Percentiles rank a stretch among this genome's conserved stretches.
Evolutionary conservation across 768 basidiomycete genomes (phyloP).

Genomic region (Leccinum aurantiacum): DNA sequence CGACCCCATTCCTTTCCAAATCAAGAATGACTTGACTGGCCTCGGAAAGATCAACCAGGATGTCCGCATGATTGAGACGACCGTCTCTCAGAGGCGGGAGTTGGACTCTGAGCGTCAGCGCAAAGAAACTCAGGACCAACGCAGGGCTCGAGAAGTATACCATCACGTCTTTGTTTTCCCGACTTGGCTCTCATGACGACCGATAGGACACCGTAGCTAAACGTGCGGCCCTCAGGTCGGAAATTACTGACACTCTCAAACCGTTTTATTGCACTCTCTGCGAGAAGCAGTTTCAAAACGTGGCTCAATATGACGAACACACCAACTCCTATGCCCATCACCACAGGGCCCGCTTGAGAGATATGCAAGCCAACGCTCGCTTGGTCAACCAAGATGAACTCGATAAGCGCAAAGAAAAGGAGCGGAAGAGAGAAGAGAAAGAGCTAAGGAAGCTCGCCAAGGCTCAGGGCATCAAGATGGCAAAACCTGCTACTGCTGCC

Average conservation of each 20-base stretch:
- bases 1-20: conserved; percentile 79
- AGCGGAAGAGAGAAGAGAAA: conserved; percentile 82
- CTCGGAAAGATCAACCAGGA: conserved; percentile 80
- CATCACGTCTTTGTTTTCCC: not conserved
- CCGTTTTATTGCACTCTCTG: conserved; percentile 82
- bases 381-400: conserved; percentile 64
- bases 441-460: conserved; percentile 82
- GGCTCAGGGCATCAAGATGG: conserved; percentile 74
- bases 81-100: conserved; percentile 76
- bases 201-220: conserved; percentile 62
- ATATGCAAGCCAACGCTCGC: conserved; percentile 77
- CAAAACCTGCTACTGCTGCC: conserved; percentile 30
- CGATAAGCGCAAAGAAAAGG: conserved; percentile 81
- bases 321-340: conserved; percentile 88
- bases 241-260: conserved; percentile 65
- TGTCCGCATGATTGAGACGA: conserved; percentile 80
- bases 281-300: conserved; percentile 85
- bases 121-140: conserved; percentile 79
- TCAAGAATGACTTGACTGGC: conserved; percentile 77
- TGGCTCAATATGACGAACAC: conserved; percentile 87
- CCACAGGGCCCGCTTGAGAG: conserved; percentile 77
- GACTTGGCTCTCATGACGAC: conserved; percentile 11
- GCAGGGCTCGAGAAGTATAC: conserved; percentile 64
- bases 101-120: conserved; percentile 80
- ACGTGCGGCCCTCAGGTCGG: conserved; percentile 61